Conservation (phyloP, 164 flowering plant species). For the Nelumbo lutea region DNA sequence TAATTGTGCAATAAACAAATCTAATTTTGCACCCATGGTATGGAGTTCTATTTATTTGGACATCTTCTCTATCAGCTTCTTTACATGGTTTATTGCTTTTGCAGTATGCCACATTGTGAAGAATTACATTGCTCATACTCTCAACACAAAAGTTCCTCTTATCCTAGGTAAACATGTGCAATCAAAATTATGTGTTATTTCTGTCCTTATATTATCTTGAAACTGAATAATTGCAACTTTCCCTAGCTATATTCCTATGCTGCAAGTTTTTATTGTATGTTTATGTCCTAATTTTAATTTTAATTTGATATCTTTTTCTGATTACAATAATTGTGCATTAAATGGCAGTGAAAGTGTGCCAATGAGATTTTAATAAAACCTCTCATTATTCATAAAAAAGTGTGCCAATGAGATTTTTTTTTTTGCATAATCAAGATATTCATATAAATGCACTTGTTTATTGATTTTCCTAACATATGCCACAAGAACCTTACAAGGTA, state of each 20-base stretch:
- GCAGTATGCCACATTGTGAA: conserved; percentile 87
- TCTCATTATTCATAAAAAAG: background rate
- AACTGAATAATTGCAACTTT: background rate
- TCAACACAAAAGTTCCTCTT: conserved; percentile 72
- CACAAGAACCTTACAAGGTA: background rate
- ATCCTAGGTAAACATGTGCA: conserved; percentile 54
- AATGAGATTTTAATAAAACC: too few relatives aligned
- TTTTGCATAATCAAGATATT: conserved; percentile 1
- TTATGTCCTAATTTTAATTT: too few relatives aligned
- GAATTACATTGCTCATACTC: conserved; percentile 76
- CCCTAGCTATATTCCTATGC: too few relatives aligned
- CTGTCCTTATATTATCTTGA: background rate
- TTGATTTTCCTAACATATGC: background rate
- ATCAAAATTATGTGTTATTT: background rate
- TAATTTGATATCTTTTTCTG: too few relatives aligned
- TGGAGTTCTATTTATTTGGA: background rate
- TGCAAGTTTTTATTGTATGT: too few relatives aligned
- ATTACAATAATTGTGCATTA: too few relatives aligned
- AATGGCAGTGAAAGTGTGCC: too few relatives aligned
- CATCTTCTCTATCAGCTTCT: background rate
- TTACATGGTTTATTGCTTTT: conserved; percentile 15
- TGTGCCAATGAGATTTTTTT: background rate
- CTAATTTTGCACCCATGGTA: too few relatives aligned
- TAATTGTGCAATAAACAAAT: too few relatives aligned
- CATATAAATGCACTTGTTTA: background rate